Evolutionary conservation across 1,139 yeast species (phyloP), one percentile per base, ranked within the genome.

Genomic region (Suhomyces bokatorum): DNA sequence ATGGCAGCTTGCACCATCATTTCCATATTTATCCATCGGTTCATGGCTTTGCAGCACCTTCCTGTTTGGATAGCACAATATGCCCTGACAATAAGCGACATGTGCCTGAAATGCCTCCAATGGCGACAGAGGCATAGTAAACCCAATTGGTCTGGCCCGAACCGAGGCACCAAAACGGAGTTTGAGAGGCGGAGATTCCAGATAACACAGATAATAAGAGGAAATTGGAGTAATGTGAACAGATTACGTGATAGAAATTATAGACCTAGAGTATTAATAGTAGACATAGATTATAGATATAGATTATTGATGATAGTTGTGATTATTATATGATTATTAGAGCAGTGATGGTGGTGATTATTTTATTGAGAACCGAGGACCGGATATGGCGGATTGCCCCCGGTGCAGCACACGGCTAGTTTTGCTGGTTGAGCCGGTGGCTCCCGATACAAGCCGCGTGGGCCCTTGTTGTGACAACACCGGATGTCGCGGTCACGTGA

Each of bases 391-490:
- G 16, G 36, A 34, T 22, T 34, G 26, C 36, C 6, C 36, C 27
- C 22, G 35, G 35, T 32, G 35, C 35, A 32, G 20, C 40, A 37
- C 28, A 34, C 36, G 36, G 36, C 36, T 34, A 20, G 36, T 34
- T 29, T 33, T 6, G 10, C 29, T 11, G 29, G 29, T 26, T 26
- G 29, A 14, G 20, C 40, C 40, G 40, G 32, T 22, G 17, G 30
- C 32, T 24, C 32, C 40, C 40, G 40, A 38, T 32, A 15, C 24
- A 38, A 38, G 40, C 36, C 40, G 40, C 40, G 32, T 36, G 39
- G 17, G 39, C 33, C 33, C 24, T 31, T 37, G 35, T 37, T 37
- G 22, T 37, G 40, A 20, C 30, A 37, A 37, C 40, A 37, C 30
- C 22, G 35, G n/a, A 8, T 16, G 17, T 4, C 33, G 17, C 7